These are phyloP conservation scores for Alisma plantagoaquatica DNA, from an alignment of 106 monocot genomes.

Conservation along the genomic window DNA sequence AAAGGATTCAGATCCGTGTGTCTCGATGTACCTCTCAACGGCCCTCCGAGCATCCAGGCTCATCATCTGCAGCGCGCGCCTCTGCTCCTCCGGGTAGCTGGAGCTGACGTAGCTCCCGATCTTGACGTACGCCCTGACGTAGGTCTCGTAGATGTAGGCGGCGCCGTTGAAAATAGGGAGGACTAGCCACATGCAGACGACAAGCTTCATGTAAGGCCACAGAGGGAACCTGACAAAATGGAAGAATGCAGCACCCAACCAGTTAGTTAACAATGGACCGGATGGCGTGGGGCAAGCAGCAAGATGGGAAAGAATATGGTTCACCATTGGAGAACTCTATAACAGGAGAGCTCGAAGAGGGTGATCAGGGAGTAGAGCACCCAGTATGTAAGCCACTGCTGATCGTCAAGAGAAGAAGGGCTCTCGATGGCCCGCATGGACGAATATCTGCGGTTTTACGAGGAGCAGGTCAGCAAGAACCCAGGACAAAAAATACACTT, in stretches of 20 bases:
- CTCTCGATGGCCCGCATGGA: slow-evolving; percentile 90
- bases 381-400: slow-evolving; percentile 99
- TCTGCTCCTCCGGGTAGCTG: slow-evolving; percentile 44
- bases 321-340: slow-evolving; percentile 65
- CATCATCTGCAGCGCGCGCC: slow-evolving; percentile 72
- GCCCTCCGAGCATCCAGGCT: slow-evolving; percentile 82
- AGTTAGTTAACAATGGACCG: not conserved
- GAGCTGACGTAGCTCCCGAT: slow-evolving; percentile 41
- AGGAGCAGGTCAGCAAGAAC: not conserved
- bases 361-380: slow-evolving; percentile 77
- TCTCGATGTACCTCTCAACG: slow-evolving; percentile 70
- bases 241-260: not conserved
- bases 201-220: slow-evolving; percentile 88
- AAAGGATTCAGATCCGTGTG: slow-evolving; percentile 62
- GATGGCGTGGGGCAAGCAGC: not conserved
- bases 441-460: slow-evolving; percentile 40
- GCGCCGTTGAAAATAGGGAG: slow-evolving; percentile 87
- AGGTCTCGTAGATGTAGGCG: slow-evolving; percentile 80
- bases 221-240: slow-evolving; percentile 61
- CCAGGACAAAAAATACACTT: not conserved
- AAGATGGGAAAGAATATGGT: not conserved
- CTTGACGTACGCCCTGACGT: slow-evolving; percentile 73
- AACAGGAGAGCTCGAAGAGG: slow-evolving; percentile 83
- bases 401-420: slow-evolving; percentile 81
- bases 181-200: slow-evolving; percentile 83